Evolutionary conservation across 2,329 filamentous ascomycete species (phyloP), one percentile per base, ranked within the genome.

Genomic region (Lachnellula hyalina): DNA sequence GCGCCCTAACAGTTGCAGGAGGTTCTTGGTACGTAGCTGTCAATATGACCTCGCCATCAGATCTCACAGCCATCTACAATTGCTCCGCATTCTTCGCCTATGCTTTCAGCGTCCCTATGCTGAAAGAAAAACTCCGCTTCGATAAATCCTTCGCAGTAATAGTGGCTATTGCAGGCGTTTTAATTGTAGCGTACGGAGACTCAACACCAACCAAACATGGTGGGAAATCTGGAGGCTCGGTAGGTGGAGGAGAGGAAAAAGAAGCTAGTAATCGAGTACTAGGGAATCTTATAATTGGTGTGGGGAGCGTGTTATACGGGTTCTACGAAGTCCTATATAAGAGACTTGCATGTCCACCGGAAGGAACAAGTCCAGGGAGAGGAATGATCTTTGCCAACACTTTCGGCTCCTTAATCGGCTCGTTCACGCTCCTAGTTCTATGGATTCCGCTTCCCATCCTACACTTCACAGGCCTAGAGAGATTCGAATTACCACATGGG

Each of bases 41-140:
- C 55, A 89, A 90, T 72, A 75, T 96, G 77, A 99, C 94, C 1
- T 96, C 89, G 3, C 88, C 94, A 2, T 91, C 88, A 62, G 94
- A 99, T 71, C 74, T 99, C 65, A 99, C 94, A 0, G 94, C 94
- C 52, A 99, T 99, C 65, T 99, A 99, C 80, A 99, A 99, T 74
- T 99, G 94, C 78, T 96, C 90, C 51, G 93, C 94, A 55, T 99
- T 99, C 74, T 99, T 99, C 71, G 94, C 94, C 48, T 99, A 99
- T 69, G 93, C 90, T 12, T 99, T 99, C 70, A 95, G 89, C 46
- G 91, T 99, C 45, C 91, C 92, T 1, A 74, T 99, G 17, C 78
- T 99, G 2, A 85, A 89, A 54, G 94, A 99, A 71, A 90, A 87
- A 62, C 74, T 96, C 12, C 85, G 90, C 21, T 74, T 86, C 38